phyloP scores from a whole-genome alignment of 1,284 basidiomycete genomes.

The Coniferiporia sulphurascens region DNA sequence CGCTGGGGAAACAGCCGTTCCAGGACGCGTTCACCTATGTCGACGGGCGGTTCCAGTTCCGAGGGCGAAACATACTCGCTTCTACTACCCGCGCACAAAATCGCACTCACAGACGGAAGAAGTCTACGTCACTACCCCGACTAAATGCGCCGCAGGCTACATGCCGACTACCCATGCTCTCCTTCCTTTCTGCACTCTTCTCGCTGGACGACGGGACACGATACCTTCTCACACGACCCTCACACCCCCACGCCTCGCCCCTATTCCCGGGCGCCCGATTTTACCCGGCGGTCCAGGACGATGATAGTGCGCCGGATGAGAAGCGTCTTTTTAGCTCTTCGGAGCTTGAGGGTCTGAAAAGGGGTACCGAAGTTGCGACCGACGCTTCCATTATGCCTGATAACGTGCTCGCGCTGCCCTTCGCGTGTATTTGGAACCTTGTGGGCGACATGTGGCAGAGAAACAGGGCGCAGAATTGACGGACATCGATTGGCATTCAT shows the following conservation, averaged over 20 bases:
- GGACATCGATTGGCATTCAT: not conserved
- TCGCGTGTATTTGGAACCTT: slow-evolving; percentile 11
- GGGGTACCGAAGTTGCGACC: slow-evolving; percentile 1
- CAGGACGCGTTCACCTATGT: slow-evolving; percentile 2
- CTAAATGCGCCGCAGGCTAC: not conserved
- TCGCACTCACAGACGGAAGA: not conserved
- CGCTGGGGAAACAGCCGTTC: slow-evolving; percentile 3
- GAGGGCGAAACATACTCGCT: not conserved
- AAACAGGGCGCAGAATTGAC: not conserved
- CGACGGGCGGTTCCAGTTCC: slow-evolving; percentile 10
- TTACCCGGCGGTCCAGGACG: not conserved
- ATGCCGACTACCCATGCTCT: slow-evolving; percentile 30
- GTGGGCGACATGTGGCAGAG: slow-evolving; percentile 8
- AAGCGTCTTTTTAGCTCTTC: slow-evolving; percentile 4
- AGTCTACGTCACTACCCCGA: not conserved
- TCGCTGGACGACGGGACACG: slow-evolving; percentile 32
- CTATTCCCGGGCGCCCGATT: slow-evolving; percentile 29
- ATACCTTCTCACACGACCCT: slow-evolving; percentile 28
- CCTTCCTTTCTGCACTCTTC: slow-evolving; percentile 30
- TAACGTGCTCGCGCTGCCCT: slow-evolving; percentile 7
- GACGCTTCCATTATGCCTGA: slow-evolving; percentile 4
- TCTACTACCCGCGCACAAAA: slow-evolving; percentile 9
- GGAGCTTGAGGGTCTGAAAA: not conserved
- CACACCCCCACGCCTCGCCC: slow-evolving; percentile 25
- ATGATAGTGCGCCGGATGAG: not conserved